These are phyloP conservation scores for Evernia prunastri DNA, from an alignment of 495 filamentous ascomycete species.

Conservation along the genomic window DNA sequence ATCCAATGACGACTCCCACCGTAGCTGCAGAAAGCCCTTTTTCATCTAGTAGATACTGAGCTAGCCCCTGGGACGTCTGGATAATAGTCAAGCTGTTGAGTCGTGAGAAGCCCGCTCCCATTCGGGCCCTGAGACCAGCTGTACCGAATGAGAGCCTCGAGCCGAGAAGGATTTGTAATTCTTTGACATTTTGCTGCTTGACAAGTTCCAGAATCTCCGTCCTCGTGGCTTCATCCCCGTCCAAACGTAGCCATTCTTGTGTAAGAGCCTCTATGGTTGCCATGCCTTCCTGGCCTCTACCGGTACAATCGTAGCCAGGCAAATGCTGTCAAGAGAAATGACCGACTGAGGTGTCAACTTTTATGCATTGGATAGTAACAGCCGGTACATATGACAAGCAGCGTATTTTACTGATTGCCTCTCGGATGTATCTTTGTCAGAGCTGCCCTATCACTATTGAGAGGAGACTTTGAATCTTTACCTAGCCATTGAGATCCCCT, in stretches of 20 bases:
- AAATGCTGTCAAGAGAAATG: background rate
- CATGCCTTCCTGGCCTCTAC: background rate
- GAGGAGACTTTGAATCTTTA: too few species aligned
- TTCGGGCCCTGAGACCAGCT: constrained; percentile 60
- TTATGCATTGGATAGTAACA: background rate
- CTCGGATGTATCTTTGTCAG: too few species aligned
- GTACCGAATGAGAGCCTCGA: constrained; percentile 63
- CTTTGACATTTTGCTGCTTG: constrained; percentile 39
- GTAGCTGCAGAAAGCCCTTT: constrained; percentile 34
- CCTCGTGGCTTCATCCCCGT: constrained; percentile 53
- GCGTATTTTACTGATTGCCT: background rate
- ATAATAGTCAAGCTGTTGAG: constrained; percentile 68
- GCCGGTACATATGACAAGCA: background rate
- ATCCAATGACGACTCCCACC: constrained; percentile 55
- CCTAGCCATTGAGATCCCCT: too few species aligned
- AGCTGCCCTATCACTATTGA: too few species aligned
- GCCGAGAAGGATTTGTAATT: constrained; percentile 52
- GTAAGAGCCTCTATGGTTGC: constrained; percentile 11
- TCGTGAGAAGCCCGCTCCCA: constrained; percentile 64
- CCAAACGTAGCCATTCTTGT: constrained; percentile 57
- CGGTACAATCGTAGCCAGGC: background rate
- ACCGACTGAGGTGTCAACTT: background rate
- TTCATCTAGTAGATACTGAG: constrained; percentile 48
- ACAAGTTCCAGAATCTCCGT: constrained; percentile 54
- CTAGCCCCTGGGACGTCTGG: constrained; percentile 66